Percentiles rank a stretch among this genome's conserved stretches.
These are phyloP conservation scores for Rhynchospora pubera DNA, from an alignment of 176 grass and related monocot genomes.

Conservation along the genomic window DNA sequence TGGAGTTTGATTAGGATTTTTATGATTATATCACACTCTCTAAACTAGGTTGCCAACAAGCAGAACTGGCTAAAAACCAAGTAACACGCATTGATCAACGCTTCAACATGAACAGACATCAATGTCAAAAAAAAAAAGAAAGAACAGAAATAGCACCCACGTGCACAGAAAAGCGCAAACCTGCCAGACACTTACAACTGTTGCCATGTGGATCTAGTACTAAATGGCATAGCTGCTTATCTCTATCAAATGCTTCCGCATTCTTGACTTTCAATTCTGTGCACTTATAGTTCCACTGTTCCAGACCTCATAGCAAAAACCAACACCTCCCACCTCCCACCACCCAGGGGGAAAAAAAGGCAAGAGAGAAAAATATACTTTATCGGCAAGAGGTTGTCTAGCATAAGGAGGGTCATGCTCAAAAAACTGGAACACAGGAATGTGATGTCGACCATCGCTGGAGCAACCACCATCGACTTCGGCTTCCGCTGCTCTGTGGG, in stretches of 20 bases:
- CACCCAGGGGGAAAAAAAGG: background rate
- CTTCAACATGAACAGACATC: background rate
- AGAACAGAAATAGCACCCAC: background rate
- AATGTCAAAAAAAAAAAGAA: too few relatives aligned
- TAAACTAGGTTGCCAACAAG: background rate
- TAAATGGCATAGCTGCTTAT: too few relatives aligned
- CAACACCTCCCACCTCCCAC: background rate
- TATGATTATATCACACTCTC: background rate
- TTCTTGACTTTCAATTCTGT: too few relatives aligned
- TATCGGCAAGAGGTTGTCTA: constrained; percentile 79
- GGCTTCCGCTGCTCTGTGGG: constrained; percentile 35
- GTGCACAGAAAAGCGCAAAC: background rate
- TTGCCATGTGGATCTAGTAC: background rate
- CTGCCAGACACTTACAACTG: background rate
- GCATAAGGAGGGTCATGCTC: constrained; percentile 70
- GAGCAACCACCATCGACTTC: constrained; percentile 22
- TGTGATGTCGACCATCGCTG: constrained; percentile 7
- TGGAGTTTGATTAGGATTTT: background rate
- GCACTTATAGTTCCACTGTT: too few relatives aligned
- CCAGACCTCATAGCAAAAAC: too few relatives aligned
- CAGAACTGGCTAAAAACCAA: background rate
- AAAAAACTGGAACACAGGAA: constrained; percentile 55
- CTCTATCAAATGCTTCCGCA: too few relatives aligned
- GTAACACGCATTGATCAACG: background rate
- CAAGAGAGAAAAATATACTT: constrained; percentile 25